Conservation (phyloP, 345 rosid species). For the Pistacia atlantica region DNA sequence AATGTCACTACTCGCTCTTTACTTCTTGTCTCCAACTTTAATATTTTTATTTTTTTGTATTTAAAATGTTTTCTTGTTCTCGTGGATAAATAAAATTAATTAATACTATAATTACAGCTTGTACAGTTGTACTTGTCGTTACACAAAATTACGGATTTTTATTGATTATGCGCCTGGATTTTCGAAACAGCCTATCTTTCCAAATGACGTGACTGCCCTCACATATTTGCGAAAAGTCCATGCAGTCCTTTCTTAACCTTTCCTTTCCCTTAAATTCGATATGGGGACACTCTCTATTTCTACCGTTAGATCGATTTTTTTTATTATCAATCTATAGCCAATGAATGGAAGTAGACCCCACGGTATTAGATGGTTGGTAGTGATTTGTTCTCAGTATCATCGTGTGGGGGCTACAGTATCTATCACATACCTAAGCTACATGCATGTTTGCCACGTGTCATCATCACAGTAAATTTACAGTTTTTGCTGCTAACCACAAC, state of each 20-base stretch:
- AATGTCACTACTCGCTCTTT: not conserved
- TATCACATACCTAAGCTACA: not conserved
- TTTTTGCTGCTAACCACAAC: not conserved
- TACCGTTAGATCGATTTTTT: not conserved
- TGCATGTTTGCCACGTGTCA: constrained; percentile 15
- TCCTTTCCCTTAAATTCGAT: not conserved
- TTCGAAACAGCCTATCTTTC: constrained; percentile 7
- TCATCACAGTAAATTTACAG: not conserved
- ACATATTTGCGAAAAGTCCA: not conserved
- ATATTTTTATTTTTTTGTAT: not conserved
- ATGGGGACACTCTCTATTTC: not conserved
- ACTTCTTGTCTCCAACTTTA: not conserved
- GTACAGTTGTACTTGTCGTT: constrained; percentile 7
- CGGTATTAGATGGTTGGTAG: not conserved
- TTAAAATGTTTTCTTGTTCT: constrained; percentile 1
- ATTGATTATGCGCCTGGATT: constrained; percentile 18
- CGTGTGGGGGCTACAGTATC: not conserved
- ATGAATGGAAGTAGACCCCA: not conserved
- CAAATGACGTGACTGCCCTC: constrained; percentile 9
- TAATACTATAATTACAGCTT: constrained; percentile 6
- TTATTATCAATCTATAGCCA: not conserved
- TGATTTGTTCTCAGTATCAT: not conserved
- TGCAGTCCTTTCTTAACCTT: not conserved
- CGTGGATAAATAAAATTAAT: not conserved
- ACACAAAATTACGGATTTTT: constrained; percentile 13